Evolutionary conservation across 2,329 filamentous ascomycete species (phyloP), one percentile per base, ranked within the genome.

Genomic region (Bipolaris bicolor): DNA sequence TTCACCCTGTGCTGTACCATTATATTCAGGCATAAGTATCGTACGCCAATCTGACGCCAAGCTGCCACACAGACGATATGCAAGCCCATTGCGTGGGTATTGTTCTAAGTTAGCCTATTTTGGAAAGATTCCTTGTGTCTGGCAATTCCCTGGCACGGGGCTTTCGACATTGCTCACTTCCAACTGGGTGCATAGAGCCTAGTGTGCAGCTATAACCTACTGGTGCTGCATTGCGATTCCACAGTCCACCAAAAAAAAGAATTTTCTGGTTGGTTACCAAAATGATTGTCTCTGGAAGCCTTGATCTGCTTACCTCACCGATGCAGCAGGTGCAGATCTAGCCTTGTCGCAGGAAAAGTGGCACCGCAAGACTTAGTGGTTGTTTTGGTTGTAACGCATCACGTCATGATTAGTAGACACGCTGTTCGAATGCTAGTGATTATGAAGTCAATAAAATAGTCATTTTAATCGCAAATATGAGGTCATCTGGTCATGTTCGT

Each of bases 401-500:
- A 20, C 20, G 20, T 20, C 20, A 20, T 20, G 20, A 20, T 20
- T 20, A 20, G 20, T 20, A 20, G 20, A 20, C 20, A 20, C 20
- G 20, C 20, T 20, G 20, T 20, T 20, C 20, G 20, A 20, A 20
- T 20, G 20, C 20, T 20, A 20, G 20, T 20, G 20, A 20, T 20
- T 20, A 20, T 20, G 20, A 3, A 20, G 20, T 20, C 20, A 20
- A 20, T 20, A 20, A 20, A n/a, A 20, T 7, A 18, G 15, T 10
- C 49, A 16, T 29, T 52, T 34, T 24, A 77, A 55, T 10, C 45
- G 55, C n/a, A 82, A 70, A 13, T 71, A 76, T 2, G 56, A 50
- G 1, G 76, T 79, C 0, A 51, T 49, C 0, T 34, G 7, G 7
- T 84, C 62, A 20, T 85, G 65, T 47, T 83, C 77, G 2, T 68